Percentiles rank a stretch among this genome's conserved stretches.
phyloP scores from a whole-genome alignment of 306 rosid species.

The Ochetophila trinervis region DNA sequence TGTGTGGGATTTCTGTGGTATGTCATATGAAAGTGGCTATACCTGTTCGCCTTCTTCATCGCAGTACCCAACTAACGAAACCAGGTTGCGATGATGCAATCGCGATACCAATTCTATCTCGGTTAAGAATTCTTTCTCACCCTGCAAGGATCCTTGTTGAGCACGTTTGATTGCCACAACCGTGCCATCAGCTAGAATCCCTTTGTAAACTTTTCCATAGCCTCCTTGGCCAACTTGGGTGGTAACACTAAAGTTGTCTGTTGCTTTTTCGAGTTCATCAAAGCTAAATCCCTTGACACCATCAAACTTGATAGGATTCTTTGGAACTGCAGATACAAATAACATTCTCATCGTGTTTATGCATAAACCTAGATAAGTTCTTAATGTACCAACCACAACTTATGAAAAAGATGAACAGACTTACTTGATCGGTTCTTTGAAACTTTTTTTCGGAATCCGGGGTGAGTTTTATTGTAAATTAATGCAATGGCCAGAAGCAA shows the following conservation, averaged over 20 bases:
- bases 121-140: background rate
- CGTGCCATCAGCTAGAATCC: conserved; percentile 8
- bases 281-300: conserved; percentile 13
- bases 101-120: conserved; percentile 11
- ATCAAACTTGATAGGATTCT: background rate
- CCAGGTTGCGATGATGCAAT: conserved; percentile 18
- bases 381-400: background rate
- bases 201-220: conserved; percentile 17
- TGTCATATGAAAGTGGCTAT: background rate
- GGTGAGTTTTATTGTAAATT: background rate
- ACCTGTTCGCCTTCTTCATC: conserved; percentile 15
- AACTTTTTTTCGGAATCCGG: background rate
- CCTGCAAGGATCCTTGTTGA: conserved; percentile 13
- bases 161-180: conserved; percentile 19
- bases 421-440: background rate
- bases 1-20: no score
- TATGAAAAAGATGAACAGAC: background rate
- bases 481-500: conserved; percentile 2
- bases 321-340: background rate
- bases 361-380: no score
- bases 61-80: conserved; percentile 15
- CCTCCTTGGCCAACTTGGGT: conserved; percentile 20
- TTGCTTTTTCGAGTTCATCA: conserved; percentile 8
- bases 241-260: background rate
- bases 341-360: background rate